Base-by-base conservation (phyloP, 108 stramenopile genomes). In the Cyclotella distinguenda region DNA sequence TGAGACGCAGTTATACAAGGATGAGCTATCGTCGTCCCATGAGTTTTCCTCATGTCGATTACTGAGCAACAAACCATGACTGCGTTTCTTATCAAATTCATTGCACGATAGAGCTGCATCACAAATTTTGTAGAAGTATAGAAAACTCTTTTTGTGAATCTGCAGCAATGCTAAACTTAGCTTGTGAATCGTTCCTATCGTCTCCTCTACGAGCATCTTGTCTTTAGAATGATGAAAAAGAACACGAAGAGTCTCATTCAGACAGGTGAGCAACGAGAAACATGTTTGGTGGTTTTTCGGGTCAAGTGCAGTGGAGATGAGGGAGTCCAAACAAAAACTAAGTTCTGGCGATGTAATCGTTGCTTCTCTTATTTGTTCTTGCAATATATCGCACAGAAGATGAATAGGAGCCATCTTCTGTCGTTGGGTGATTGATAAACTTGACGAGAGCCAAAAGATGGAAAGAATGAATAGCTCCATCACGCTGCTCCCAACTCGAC, bases 391-490 rank as follows among this genome's bases (percentile, higher is more conserved):
- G 36, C 77, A 81, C 0, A 85, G 60, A 10, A 85, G 46, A 12
- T 53, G 40, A 23, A 88, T 60, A 27, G 70, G 52, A 7, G 27
- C 42, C 80, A 70, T 62, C 23, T 74, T 49, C 66, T 74, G 57
- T 47, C 70, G 65, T 45, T 81, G 72, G 10, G 48, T 35, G 26
- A 36, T 15, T 53, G 57, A 75, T 40, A 49, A 11, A 35, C 68
- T 71, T 50, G 43, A 48, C 1, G 70, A 69, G 31, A 81, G 77
- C 77, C 77, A 81, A 52, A 59, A 69, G 25, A 68, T 72, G 27
- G 67, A 77, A n/a, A 78, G 18, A 30, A 88, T 68, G 4, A 85
- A 48, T 21, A 69, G 55, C 33, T 83, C 86, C 6, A 82, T 80
- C 35, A 83, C 34, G 36, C 81, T 85, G 18, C 82, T 88, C 11